These are phyloP conservation scores for Apiospora sp. DNA, from an alignment of 2,329 filamentous ascomycete genomes.

Conservation along the genomic window DNA sequence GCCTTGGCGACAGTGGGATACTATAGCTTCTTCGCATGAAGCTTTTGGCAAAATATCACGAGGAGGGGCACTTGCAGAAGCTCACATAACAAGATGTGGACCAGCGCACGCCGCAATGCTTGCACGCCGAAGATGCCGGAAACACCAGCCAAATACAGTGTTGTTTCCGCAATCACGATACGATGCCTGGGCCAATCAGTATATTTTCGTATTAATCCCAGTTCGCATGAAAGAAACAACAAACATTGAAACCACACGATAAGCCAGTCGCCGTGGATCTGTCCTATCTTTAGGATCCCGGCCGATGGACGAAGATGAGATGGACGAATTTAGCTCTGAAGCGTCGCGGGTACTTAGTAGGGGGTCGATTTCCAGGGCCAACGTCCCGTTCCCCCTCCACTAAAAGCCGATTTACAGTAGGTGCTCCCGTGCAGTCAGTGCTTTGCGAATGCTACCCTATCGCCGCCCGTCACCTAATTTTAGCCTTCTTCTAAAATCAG, in stretches of 20 bases:
- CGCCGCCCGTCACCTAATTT: not conserved
- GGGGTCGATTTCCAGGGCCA: not conserved
- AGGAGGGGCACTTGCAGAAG: not conserved
- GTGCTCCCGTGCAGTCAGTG: constrained; percentile 8
- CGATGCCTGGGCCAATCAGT: not conserved
- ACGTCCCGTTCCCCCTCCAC: not conserved
- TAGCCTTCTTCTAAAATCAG: not conserved
- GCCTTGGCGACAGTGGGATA: not conserved
- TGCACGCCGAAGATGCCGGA: not conserved
- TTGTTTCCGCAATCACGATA: not conserved
- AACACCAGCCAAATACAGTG: not conserved
- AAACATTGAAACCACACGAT: not conserved
- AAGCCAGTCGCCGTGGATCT: not conserved
- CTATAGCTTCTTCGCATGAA: not conserved
- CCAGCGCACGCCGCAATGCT: not conserved
- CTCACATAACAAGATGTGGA: not conserved
- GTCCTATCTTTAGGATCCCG: not conserved
- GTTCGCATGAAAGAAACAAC: not conserved
- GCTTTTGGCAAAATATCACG: not conserved
- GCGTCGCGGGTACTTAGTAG: constrained; percentile 7
- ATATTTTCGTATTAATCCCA: not conserved
- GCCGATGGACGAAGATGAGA: not conserved
- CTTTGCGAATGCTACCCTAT: not conserved
- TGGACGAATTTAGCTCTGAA: constrained; percentile 15
- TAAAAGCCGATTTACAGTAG: not conserved